These are phyloP conservation scores for Bipolaris zeicola DNA, from an alignment of 2,329 filamentous ascomycete species.

Conservation along the genomic window DNA sequence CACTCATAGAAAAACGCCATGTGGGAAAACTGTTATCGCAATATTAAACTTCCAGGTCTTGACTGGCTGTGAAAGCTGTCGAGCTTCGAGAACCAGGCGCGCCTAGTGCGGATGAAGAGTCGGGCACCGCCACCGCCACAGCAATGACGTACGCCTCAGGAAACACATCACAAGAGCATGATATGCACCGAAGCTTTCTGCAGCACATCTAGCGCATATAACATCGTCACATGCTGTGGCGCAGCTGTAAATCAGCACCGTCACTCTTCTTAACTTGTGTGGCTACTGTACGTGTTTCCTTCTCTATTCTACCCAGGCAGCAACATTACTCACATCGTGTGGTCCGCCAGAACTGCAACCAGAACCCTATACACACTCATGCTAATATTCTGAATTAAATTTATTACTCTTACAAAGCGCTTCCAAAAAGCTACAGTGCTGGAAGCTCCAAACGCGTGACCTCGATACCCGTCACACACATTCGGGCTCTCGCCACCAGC, in stretches of 20 bases:
- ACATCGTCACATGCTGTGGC: conserved; percentile 37
- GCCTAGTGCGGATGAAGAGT: not conserved
- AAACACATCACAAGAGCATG: conserved; percentile 11
- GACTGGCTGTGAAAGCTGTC: not conserved
- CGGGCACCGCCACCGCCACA: conserved; percentile 19
- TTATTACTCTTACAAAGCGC: not conserved
- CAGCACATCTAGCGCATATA: conserved; percentile 1
- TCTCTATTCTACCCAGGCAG: conserved; percentile 34
- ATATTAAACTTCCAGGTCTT: not conserved
- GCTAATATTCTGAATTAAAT: not conserved
- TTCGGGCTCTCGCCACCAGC: conserved; percentile 14
- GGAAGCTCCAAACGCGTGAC: conserved; percentile 6
- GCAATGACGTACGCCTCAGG: conserved; percentile 12
- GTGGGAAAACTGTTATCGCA: not conserved
- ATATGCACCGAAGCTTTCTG: not conserved
- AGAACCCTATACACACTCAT: not conserved
- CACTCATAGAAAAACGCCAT: not conserved
- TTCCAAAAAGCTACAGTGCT: not conserved
- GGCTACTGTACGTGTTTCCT: conserved; percentile 25
- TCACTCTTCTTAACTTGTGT: conserved; percentile 19
- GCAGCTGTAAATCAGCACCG: conserved; percentile 22
- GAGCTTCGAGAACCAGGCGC: not conserved
- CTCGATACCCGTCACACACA: not conserved
- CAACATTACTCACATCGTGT: conserved; percentile 29
- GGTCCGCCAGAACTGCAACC: not conserved